Evolutionary conservation across 768 basidiomycete species (phyloP).

Genomic region (Mycena rosella): DNA sequence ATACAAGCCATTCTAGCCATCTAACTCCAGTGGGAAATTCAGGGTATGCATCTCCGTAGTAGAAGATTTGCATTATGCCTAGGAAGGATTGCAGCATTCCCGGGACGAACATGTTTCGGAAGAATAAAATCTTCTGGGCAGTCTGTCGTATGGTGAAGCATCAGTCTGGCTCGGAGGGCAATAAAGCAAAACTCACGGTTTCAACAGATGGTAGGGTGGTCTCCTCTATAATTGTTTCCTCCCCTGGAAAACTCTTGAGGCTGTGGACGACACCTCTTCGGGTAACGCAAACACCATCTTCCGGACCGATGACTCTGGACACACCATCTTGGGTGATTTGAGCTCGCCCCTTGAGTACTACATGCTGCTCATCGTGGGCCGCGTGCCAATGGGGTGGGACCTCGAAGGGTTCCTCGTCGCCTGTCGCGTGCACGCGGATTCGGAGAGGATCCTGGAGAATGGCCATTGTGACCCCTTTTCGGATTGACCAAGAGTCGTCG

Average conservation of each 20-base stretch:
- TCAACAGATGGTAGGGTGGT: neutral
- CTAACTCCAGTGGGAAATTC: neutral
- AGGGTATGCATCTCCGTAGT: slow-evolving; percentile 19
- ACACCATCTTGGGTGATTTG: slow-evolving; percentile 14
- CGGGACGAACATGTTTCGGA: slow-evolving; percentile 8
- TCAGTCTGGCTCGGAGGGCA: neutral
- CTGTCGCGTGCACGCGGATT: slow-evolving; percentile 3
- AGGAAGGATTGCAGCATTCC: neutral
- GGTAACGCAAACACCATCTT: neutral
- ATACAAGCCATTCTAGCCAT: slow-evolving; percentile 13
- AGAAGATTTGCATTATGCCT: slow-evolving; percentile 10
- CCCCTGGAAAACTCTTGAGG: slow-evolving; percentile 4
- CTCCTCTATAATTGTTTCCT: slow-evolving; percentile 21
- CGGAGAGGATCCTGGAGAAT: slow-evolving; percentile 16
- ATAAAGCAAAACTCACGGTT: neutral
- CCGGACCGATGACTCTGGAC: neutral
- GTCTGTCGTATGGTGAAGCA: neutral
- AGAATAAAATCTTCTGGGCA: slow-evolving; percentile 18
- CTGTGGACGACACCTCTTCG: slow-evolving; percentile 12
- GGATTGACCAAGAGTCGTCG: neutral
- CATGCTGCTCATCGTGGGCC: slow-evolving; percentile 2
- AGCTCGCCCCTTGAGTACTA: slow-evolving; percentile 13
- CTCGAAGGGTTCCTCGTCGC: neutral
- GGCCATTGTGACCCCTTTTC: slow-evolving; percentile 11
- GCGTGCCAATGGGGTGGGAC: slow-evolving; percentile 16